Evolutionary conservation across 805 yeast species (phyloP), one percentile per base, ranked within the genome.

Genomic region (Sporopachydermia quercuum): DNA sequence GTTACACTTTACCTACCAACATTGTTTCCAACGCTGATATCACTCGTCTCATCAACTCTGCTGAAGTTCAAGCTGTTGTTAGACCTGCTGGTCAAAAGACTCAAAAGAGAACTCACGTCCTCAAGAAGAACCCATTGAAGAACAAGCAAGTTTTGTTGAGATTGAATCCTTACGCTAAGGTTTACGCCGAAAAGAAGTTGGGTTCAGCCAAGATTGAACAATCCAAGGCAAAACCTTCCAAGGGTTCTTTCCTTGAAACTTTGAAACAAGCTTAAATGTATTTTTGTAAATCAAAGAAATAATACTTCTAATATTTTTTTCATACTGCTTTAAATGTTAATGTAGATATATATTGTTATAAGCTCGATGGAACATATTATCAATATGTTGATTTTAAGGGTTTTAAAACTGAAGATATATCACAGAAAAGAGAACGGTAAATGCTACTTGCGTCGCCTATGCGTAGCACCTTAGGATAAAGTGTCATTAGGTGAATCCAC

Each of bases 151-250:
- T 87, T 61, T 71, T 86, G 66, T 78, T 86, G 68, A 85, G 96
- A 77, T 81, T 91, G 69, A 91, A 91, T 95, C 99, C 99, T 56
- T 91, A 91, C 79, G 97, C 98, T 60, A 85, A 84, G 81, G 94
- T 89, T 58, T 89, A 78, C 73, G 62, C 94, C 59, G 86, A 81
- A 67, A 78, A 85, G 74, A 84, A 84, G 71, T 71, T 79, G 55
- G 95, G 93, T 61, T 77, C 87, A 54, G 69, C 68, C 63, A 83
- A 83, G 78, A 80, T 66, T 63, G 77, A 69, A 54, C 65, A 68
- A 66, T 46, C 74, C 53, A 62, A 69, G 60, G 70, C 71, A 56
- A 68, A 66, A 62, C 79, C 82, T 63, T 75, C 84, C 52, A 70
- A 78, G 68, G 79, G 78, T 62, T 70, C 70, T 57, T 79, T 80